Evolutionary conservation across 208 protist species (phyloP).

Genomic region (Wallacemonas sp.): DNA sequence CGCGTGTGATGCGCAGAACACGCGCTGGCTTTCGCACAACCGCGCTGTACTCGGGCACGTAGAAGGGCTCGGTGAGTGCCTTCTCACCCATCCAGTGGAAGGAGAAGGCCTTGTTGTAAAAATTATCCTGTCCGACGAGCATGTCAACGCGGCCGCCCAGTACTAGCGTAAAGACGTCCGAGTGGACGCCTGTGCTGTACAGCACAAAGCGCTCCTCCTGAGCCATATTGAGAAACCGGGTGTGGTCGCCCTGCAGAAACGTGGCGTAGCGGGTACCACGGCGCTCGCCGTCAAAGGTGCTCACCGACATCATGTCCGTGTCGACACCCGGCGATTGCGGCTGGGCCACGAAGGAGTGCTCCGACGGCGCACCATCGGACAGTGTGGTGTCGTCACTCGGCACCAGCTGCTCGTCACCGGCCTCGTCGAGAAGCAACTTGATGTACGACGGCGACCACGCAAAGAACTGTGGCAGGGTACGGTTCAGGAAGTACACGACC

Average conservation of each 20-base stretch:
- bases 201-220: slow-evolving; percentile 57
- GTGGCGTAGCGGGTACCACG: slow-evolving; percentile 12
- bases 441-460: slow-evolving; percentile 74
- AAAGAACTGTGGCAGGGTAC: slow-evolving; percentile 61
- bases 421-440: slow-evolving; percentile 81
- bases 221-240: slow-evolving; percentile 40
- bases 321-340: slow-evolving; percentile 7
- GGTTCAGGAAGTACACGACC: slow-evolving; percentile 79
- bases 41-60: slow-evolving; percentile 79
- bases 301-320: not conserved
- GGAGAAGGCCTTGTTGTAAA: slow-evolving; percentile 49
- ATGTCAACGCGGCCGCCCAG: slow-evolving; percentile 75
- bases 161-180: slow-evolving; percentile 68
- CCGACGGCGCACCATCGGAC: not conserved
- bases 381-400: slow-evolving; percentile 15
- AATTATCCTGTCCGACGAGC: slow-evolving; percentile 58
- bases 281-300: not conserved
- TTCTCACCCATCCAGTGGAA: slow-evolving; percentile 80
- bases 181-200: slow-evolving; percentile 58
- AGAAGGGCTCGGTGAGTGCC: slow-evolving; percentile 63
- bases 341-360: not conserved
- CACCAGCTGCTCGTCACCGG: slow-evolving; percentile 67
- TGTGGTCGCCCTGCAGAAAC: slow-evolving; percentile 24
- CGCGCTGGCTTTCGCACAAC: slow-evolving; percentile 66
- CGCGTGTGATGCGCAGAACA: slow-evolving; percentile 60